Evolutionary conservation across 1,284 basidiomycete genomes (phyloP).

Genomic region (Irpex sp.): DNA sequence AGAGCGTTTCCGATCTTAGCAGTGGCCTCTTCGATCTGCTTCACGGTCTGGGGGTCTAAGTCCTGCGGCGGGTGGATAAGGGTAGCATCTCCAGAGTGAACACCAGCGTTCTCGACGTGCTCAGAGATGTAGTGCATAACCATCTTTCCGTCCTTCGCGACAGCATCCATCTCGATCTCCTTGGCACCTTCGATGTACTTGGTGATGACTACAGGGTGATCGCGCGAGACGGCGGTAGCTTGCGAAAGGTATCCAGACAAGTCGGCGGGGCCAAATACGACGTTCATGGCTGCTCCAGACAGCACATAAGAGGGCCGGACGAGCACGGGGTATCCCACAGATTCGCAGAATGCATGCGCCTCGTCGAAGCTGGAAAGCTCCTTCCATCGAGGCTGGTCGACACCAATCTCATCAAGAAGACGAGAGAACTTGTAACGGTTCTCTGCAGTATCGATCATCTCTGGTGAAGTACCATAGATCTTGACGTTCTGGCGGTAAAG

Average conservation of each 20-base stretch:
- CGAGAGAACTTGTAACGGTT: constrained; percentile 99
- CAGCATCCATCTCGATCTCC: constrained; percentile 99
- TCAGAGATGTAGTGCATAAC: constrained; percentile 99
- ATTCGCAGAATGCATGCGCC: constrained; percentile 84
- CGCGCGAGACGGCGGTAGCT: constrained; percentile 95
- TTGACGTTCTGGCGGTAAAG: constrained; percentile 95
- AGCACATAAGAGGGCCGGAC: constrained; percentile 98
- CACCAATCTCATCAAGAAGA: constrained; percentile 94
- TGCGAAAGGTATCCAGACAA: constrained; percentile 90
- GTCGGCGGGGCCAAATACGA: constrained; percentile 92
- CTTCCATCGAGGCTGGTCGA: constrained; percentile 98
- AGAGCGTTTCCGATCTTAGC: constrained; percentile 97
- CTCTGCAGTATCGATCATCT: constrained; percentile 99
- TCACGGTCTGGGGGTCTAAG: constrained; percentile 93
- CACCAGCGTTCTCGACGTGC: constrained; percentile 99
- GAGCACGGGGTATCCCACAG: constrained; percentile 92
- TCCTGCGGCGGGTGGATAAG: constrained; percentile 98
- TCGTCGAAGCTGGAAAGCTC: constrained; percentile 92
- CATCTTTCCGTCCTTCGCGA: constrained; percentile 96
- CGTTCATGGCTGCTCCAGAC: constrained; percentile 99
- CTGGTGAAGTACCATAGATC: constrained; percentile 97
- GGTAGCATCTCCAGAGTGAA: constrained; percentile 97
- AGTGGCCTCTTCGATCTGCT: constrained; percentile 95
- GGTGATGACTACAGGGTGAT: constrained; percentile 97
- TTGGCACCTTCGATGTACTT: constrained; percentile 99